Evolutionary conservation across 169 alveolate genomes (phyloP), one percentile per base, ranked within the genome.

Genomic region (Miamiensis avidus): DNA sequence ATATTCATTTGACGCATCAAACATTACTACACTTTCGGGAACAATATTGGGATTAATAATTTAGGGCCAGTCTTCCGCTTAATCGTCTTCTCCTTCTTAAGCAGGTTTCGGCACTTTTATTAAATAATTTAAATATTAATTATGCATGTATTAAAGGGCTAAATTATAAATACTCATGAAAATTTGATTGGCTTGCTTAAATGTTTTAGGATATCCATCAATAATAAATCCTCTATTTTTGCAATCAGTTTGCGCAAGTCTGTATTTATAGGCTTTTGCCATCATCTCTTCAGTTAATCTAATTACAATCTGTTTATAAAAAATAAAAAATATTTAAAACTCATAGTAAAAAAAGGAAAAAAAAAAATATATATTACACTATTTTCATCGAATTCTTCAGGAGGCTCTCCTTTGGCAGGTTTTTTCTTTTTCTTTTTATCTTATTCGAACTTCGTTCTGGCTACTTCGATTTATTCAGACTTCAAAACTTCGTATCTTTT

Each of bases 191-290:
- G 97, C 96, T 73, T 94, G 94, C 32, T 86, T 87, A 79, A 82
- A 94, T n/a, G 92, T 93, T 73, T 91, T 89, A 1, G 99, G 99
- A 88, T 83, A 96, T 20, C 98, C 98, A 84, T 96, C 98, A 29
- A 97, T 92, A 28, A 97, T 92, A 86, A 85, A 97, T 0, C 99
- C 97, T 82, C 97, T 83, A 86, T 96, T 96, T 82, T 89, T 82
- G 73, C 98, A 96, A 69, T 89, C 94, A 76, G 89, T 92, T 81
- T 86, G 65, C 30, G 82, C 64, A 16, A 94, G 87, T 91, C 94
- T 86, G 91, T 89, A 89, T 87, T 88, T 78, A 73, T 89, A 91
- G 27, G 89, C 88, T 31, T 91, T 91, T 31, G 75, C 76, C 31
- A 94, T 34, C 31, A 89, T 74, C 34, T 90, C 92, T 78, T 92